Evolutionary conservation across 495 filamentous ascomycete species (phyloP).

Genomic region (Penicillium dipodomyicola): DNA sequence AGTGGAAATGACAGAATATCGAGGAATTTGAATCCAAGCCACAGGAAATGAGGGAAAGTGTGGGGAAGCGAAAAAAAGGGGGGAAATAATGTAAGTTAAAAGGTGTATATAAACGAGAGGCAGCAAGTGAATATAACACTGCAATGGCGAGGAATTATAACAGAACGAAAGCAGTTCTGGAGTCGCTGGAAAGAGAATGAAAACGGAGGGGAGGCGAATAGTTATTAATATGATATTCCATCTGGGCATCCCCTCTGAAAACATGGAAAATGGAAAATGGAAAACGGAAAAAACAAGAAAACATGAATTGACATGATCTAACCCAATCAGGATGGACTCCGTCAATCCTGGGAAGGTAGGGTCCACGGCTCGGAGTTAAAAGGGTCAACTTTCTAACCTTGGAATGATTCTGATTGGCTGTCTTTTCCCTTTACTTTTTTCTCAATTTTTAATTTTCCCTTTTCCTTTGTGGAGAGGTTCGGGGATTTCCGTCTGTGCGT

Average conservation of each 20-base stretch:
- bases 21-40: conserved; percentile 10
- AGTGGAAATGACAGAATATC: conserved; percentile 20
- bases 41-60: conserved; percentile 11
- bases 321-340: neutral
- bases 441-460: neutral
- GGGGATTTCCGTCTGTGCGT: conserved; percentile 5
- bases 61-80: neutral
- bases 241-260: neutral
- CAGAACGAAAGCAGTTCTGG: conserved; percentile 5
- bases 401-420: neutral
- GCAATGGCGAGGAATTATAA: neutral
- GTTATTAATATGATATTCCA: conserved; percentile 7
- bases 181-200: neutral
- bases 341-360: neutral
- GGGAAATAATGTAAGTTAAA: neutral
- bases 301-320: neutral
- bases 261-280: neutral
- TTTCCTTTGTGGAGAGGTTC: neutral
- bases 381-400: neutral
- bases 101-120: conserved; percentile 1
- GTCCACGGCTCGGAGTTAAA: neutral
- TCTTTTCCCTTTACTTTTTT: neutral
- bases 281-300: neutral
- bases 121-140: conserved; percentile 11
- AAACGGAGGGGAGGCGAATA: conserved; percentile 10